These are phyloP conservation scores for Stephanodiscus minutulus DNA, from an alignment of 108 stramenopile species.

Conservation along the genomic window DNA sequence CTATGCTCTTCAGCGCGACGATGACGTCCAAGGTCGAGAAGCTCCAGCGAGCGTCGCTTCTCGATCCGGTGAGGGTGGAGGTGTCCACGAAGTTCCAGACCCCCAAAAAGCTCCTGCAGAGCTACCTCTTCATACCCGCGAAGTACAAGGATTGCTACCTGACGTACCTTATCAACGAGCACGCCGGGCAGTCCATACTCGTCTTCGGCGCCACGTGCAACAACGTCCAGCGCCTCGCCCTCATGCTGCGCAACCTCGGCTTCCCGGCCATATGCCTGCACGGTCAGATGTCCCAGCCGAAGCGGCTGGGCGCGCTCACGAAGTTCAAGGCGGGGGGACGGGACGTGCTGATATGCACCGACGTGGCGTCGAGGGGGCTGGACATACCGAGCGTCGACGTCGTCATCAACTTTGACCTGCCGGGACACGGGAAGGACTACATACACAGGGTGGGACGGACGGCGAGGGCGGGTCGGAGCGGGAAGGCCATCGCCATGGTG, in stretches of 20 bases:
- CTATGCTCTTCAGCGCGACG: conserved; percentile 97
- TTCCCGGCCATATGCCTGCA: conserved; percentile 97
- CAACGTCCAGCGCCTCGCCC: conserved; percentile 92
- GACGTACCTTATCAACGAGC: conserved; percentile 95
- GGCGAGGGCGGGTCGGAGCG: conserved; percentile 95
- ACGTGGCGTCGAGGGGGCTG: conserved; percentile 96
- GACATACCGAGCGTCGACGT: conserved; percentile 96
- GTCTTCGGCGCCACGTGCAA: conserved; percentile 98
- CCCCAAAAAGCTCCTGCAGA: conserved; percentile 93
- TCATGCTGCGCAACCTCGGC: conserved; percentile 96
- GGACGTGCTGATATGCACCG: conserved; percentile 94
- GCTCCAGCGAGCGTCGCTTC: conserved; percentile 93
- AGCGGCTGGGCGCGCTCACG: conserved; percentile 95
- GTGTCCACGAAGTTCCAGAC: conserved; percentile 96
- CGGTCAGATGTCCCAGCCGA: conserved; percentile 98
- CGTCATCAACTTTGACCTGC: conserved; percentile 97
- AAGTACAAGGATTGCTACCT: conserved; percentile 99
- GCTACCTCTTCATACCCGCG: conserved; percentile 98
- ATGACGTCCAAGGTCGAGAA: conserved; percentile 99
- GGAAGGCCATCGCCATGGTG: conserved; percentile 96
- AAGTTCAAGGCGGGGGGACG: conserved; percentile 90
- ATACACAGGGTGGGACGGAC: conserved; percentile 98
- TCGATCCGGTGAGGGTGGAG: conserved; percentile 91
- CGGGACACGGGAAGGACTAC: conserved; percentile 96
- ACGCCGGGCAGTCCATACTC: conserved; percentile 93